These are phyloP conservation scores for Pichia sorboxylosa DNA, from an alignment of 1,139 yeast genomes.

Conservation along the genomic window DNA sequence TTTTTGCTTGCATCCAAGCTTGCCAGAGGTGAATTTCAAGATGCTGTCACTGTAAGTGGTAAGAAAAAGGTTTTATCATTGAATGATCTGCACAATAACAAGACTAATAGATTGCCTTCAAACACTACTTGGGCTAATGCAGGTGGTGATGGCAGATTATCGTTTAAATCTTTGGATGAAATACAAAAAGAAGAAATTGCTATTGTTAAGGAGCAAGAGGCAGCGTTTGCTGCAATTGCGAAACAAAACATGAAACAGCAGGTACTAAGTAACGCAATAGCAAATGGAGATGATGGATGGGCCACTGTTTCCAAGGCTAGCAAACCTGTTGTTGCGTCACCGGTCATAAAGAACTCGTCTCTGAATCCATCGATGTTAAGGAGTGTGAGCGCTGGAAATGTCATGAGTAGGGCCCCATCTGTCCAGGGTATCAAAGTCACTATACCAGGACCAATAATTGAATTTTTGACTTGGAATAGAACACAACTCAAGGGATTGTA, in stretches of 20 bases:
- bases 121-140: conserved; percentile 40
- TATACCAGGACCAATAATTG: conserved; percentile 33
- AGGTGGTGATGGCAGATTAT: conserved; percentile 5
- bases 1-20: conserved; percentile 23
- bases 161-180: conserved; percentile 20
- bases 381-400: conserved; percentile 21
- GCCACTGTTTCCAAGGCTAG: conserved; percentile 32
- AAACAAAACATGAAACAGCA: conserved; percentile 2
- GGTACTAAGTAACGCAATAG: not conserved
- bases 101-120: not conserved
- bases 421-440: conserved; percentile 17
- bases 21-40: conserved; percentile 18
- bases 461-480: conserved; percentile 79
- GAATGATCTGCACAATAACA: conserved; percentile 1
- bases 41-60: conserved; percentile 2
- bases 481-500: conserved; percentile 60
- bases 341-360: conserved; percentile 8
- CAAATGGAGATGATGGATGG: conserved; percentile 29
- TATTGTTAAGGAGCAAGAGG: conserved; percentile 14
- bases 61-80: conserved; percentile 8
- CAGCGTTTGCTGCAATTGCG: conserved; percentile 9
- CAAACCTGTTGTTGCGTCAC: conserved; percentile 18
- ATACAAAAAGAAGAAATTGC: conserved; percentile 21
- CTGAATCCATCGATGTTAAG: conserved; percentile 16
- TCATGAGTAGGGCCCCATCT: not conserved